Evolutionary conservation across 2,329 filamentous ascomycete species (phyloP).

Genomic region (Fonsecaea nubica): DNA sequence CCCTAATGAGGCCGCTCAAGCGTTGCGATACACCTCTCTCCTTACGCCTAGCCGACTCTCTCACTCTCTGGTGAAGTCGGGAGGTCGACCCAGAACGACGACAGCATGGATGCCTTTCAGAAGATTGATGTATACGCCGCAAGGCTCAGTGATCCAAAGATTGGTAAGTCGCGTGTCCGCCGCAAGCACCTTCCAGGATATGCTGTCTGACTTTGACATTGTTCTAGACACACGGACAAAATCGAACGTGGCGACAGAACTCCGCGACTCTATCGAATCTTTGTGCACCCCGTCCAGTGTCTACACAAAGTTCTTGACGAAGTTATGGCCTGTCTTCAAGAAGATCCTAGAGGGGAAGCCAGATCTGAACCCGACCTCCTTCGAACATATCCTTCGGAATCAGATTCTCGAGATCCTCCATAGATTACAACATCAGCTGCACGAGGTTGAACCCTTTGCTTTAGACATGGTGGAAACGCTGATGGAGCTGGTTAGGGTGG

Average conservation of each 20-base stretch:
- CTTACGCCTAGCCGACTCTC: slow-evolving; percentile 1
- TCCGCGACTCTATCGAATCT: slow-evolving; percentile 86
- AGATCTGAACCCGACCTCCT: slow-evolving; percentile 87
- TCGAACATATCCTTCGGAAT: slow-evolving; percentile 92
- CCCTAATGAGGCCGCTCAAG: slow-evolving; percentile 31
- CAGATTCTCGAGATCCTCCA: slow-evolving; percentile 94
- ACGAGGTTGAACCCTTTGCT: slow-evolving; percentile 88
- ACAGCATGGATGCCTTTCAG: slow-evolving; percentile 39
- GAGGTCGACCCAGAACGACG: slow-evolving; percentile 15
- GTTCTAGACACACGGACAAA: slow-evolving; percentile 77
- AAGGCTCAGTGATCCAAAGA: slow-evolving; percentile 56
- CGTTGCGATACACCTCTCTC: slow-evolving; percentile 19
- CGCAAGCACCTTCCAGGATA: slow-evolving; percentile 11
- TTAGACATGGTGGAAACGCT: slow-evolving; percentile 87
- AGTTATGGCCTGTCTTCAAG: slow-evolving; percentile 88
- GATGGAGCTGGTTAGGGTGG: slow-evolving; percentile 83
- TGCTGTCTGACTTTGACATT: slow-evolving; percentile 16
- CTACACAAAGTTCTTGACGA: slow-evolving; percentile 82
- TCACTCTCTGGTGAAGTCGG: slow-evolving; percentile 16
- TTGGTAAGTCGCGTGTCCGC: slow-evolving; percentile 49
- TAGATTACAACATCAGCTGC: slow-evolving; percentile 75
- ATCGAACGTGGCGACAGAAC: slow-evolving; percentile 78
- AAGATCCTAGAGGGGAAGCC: slow-evolving; percentile 83
- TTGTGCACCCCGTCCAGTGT: slow-evolving; percentile 78
- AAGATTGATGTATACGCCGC: slow-evolving; percentile 57